Evolutionary conservation across 768 basidiomycete species (phyloP), one percentile per base, ranked within the genome.

Genomic region (Trametes elegans): DNA sequence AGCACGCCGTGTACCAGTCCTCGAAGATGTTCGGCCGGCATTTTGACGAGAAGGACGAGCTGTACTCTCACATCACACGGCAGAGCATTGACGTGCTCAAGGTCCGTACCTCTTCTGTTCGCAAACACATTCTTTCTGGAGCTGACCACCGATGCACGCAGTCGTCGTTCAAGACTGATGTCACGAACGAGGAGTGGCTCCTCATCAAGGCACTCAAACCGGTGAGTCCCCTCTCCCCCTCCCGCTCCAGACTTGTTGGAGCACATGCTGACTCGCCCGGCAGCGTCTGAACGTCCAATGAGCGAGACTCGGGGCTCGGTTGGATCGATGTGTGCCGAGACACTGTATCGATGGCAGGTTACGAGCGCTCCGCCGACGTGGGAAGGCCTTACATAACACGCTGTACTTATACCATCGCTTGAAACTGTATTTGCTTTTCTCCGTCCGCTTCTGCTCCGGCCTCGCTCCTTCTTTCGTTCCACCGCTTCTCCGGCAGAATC

Each of bases 11-110:
- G 10, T 94, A 98, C 71, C 90, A 98, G 73, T 88, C 90, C 23
- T 85, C 93, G 26, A 96, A 94, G 73, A 88, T 93, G 85, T 98
- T 90, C 67, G 94, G 95, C 5, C 84, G 95, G 62, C 96, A 98
- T 73, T 98, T 94, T 66, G 88, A 90, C 64, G 95, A 98, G 41
- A 91, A 96, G 73, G 95, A 98, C 68, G 97, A 98, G 63, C 69
- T 98, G 34, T 78, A 94, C 48, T 94, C 93, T 49, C 88, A 89
- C 57, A 88, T 99, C 67, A 89, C 91, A 29, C 83, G 96, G 42
- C 85, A 87, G 70, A 94, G 91, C 63, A 98, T 99, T 60, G 97
- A 98, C 70, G 90, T 95, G 8, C 79, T 98, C 40, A 98, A 98
- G 88, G 86, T 90, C 64, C 32, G 64, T 51, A n/a, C n/a, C n/a